Conservation (phyloP, 1,284 basidiomycete genomes). For the Cystobasidiaceae sp. region DNA sequence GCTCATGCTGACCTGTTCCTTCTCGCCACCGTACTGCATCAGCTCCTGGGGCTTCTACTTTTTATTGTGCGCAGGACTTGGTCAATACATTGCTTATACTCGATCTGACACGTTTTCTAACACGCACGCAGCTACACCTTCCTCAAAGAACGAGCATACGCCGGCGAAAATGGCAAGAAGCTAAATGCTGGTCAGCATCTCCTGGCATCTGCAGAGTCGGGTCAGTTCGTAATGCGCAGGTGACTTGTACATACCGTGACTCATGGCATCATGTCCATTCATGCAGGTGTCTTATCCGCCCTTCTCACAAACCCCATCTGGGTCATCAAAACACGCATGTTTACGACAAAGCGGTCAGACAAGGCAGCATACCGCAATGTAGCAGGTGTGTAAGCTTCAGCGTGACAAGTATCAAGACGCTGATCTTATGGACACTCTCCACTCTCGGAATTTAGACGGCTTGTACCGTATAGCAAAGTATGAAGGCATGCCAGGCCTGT, state of each 20-base stretch:
- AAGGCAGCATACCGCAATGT: constrained; percentile 70
- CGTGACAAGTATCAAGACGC: too few relatives aligned
- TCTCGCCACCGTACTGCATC: background rate
- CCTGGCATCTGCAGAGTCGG: constrained; percentile 87
- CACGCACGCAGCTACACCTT: background rate
- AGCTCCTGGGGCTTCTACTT: too few relatives aligned
- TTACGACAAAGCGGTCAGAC: constrained; percentile 67
- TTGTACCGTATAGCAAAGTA: constrained; percentile 53
- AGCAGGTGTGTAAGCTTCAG: constrained; percentile 60
- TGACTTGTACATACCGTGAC: too few relatives aligned
- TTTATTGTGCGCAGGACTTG: too few relatives aligned
- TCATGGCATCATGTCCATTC: too few relatives aligned
- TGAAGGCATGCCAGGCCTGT: constrained; percentile 77
- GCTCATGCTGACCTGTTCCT: background rate
- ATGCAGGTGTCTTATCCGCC: constrained; percentile 78
- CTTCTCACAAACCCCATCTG: constrained; percentile 96
- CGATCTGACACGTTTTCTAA: constrained; percentile 72
- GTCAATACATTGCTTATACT: too few relatives aligned
- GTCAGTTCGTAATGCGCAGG: too few relatives aligned
- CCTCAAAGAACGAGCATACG: too few relatives aligned
- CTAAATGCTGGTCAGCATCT: constrained; percentile 77
- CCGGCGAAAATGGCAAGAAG: too few relatives aligned
- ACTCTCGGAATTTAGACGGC: constrained; percentile 57
- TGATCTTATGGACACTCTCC: background rate
- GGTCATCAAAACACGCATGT: constrained; percentile 98